Evolutionary conservation across 1,284 basidiomycete species (phyloP), one percentile per base, ranked within the genome.

Genomic region (Pyrrhoderma lamaoense): DNA sequence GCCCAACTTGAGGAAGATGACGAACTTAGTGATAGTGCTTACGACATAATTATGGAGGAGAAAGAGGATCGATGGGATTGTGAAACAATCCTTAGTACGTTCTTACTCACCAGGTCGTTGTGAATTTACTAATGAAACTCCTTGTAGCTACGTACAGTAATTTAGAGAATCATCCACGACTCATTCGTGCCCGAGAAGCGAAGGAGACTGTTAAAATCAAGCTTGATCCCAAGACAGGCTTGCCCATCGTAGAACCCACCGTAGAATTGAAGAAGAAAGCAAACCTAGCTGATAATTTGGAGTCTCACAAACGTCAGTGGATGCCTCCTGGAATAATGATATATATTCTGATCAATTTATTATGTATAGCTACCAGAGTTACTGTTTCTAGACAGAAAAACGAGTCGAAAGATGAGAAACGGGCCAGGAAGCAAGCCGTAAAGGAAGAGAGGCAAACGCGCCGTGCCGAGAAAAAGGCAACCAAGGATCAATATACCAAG

Each of bases 121-220:
- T n/a, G 22, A 43, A 37, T 14, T 31, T 31, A 25, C 19, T 38
- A 19, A 38, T 47, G 14, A 45, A 19, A 22, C 23, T 4, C 22
- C n/a, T 21, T 37, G 19, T 62, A 95, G 93, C 85, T n/a, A 96
- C 93, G 1, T 93, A 93, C 64, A 89, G 90, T 14, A 97, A 94
- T 63, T 74, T 95, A 3, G 94, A 95, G 65, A 97, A 98, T 62
- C 93, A 96, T 64, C 93, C 93, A 0, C 80, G 84, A 11, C 70
- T 93, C 25, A 92, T 96, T 57, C 79, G 81, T 19, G 79, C 82
- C 23, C 75, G 81, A 35, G 74, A 75, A 57, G 64, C 64, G 47
- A 79, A 68, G 61, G 71, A 70, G 18, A 72, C 76, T 0, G 71
- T 80, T 0, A 85, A 79, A 63, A 91, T 93, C 57, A 63, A 66